phyloP scores from a whole-genome alignment of 306 rosid genomes.

The Hippophae gyantsensis region DNA sequence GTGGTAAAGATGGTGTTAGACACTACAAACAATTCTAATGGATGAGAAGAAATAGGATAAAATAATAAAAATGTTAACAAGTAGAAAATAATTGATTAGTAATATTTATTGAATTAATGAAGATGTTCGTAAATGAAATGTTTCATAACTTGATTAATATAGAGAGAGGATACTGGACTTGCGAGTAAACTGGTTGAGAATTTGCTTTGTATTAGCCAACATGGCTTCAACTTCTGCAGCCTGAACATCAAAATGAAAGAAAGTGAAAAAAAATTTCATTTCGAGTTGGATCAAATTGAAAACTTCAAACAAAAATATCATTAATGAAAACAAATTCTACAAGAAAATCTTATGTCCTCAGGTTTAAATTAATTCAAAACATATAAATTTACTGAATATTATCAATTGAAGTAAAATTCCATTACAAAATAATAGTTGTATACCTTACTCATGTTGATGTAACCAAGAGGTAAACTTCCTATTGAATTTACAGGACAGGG shows the following conservation, averaged over 20 bases:
- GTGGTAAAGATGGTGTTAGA: too few relatives aligned
- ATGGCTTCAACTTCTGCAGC: conserved; percentile 83
- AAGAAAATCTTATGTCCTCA: background rate
- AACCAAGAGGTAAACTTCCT: conserved; percentile 75
- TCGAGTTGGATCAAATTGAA: background rate
- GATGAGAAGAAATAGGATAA: too few relatives aligned
- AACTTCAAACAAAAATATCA: background rate
- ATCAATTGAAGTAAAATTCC: too few relatives aligned
- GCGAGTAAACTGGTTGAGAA: conserved; percentile 69
- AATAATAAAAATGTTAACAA: too few relatives aligned
- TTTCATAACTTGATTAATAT: background rate
- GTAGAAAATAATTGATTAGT: too few relatives aligned
- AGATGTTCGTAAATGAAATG: too few relatives aligned
- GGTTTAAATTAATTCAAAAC: background rate
- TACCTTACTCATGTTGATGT: conserved; percentile 63
- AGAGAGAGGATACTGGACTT: conserved; percentile 63
- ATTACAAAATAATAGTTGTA: background rate
- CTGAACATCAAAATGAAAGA: conserved; percentile 29
- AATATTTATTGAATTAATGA: too few relatives aligned
- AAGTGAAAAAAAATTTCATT: conserved; percentile 13
- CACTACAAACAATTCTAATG: too few relatives aligned
- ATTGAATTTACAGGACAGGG: conserved; percentile 86
- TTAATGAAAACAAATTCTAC: background rate
- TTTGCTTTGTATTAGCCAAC: conserved; percentile 63
- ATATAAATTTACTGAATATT: too few relatives aligned